Evolutionary conservation across 2,329 filamentous ascomycete genomes (phyloP).

Genomic region (Venturia carpophila): DNA sequence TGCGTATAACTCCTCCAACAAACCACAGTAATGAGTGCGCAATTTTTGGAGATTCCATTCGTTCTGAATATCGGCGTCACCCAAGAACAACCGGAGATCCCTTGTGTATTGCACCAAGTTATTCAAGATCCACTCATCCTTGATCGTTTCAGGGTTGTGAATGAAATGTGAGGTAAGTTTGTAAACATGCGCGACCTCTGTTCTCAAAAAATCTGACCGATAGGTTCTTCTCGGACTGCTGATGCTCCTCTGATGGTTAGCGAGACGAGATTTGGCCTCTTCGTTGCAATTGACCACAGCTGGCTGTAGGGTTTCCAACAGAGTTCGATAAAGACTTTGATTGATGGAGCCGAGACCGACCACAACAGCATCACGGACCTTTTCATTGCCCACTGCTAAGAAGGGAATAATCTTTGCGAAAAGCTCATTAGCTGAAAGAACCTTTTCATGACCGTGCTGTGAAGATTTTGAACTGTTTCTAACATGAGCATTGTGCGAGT

Average conservation of each 20-base stretch:
- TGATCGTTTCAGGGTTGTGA: slow-evolving; percentile 66
- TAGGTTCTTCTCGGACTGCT: slow-evolving; percentile 71
- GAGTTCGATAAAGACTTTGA: slow-evolving; percentile 79
- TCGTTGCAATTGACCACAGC: slow-evolving; percentile 81
- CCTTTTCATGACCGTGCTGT: slow-evolving; percentile 62
- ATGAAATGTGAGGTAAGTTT: slow-evolving; percentile 88
- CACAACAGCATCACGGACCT: slow-evolving; percentile 84
- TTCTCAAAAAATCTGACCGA: slow-evolving; percentile 64
- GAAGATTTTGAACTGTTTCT: slow-evolving; percentile 71
- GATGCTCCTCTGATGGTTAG: slow-evolving; percentile 67
- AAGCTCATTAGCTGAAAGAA: slow-evolving; percentile 77
- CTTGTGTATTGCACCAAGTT: slow-evolving; percentile 86
- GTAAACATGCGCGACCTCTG: slow-evolving; percentile 94
- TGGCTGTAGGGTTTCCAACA: slow-evolving; percentile 83
- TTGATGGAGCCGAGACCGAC: slow-evolving; percentile 91
- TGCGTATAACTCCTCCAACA: slow-evolving; percentile 89
- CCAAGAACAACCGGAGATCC: slow-evolving; percentile 87
- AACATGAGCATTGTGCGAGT: slow-evolving; percentile 58
- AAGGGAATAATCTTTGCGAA: slow-evolving; percentile 90
- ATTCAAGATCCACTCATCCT: slow-evolving; percentile 82
- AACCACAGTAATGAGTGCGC: slow-evolving; percentile 84
- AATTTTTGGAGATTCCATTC: slow-evolving; percentile 92
- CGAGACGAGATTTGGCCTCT: slow-evolving; percentile 73
- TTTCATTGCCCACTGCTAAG: slow-evolving; percentile 67
- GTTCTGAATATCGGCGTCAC: slow-evolving; percentile 88